Evolutionary conservation across 164 flowering plant species (phyloP), one percentile per base, ranked within the genome.

Genomic region (Sextonia rubra): DNA sequence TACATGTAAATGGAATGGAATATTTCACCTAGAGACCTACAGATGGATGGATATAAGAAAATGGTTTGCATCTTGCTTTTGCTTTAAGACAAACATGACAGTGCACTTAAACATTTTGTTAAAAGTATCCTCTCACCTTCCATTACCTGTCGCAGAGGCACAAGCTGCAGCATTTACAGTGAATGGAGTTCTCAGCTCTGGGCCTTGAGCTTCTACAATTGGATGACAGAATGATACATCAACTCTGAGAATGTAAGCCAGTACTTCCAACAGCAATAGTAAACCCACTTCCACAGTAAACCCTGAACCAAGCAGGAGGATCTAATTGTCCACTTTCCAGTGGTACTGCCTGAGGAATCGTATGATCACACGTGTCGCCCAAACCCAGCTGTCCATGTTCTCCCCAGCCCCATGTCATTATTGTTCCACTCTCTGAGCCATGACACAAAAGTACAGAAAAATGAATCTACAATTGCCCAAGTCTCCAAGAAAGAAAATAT

Each of bases 311-410:
- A 4, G 71, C 3, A 24, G 62, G 66, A 44, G 47, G 47, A 17
- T 73, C n/a, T 18, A 52, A 22, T 56, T 11, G 18, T 30, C 49
- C 58, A 12, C 74, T 60, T 60, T 77, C 76, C 8, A 92, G 77
- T 60, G 24, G 49, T 60, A 92, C 93, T 6, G 66, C 52, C 78
- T 77, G 88, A 52, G 99, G 97, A 27, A n/a, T 56, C 14, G 71
- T 78, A 63, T 82, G 86, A 79, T 94, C 94, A 23, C 61, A 20
- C 3, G 87, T 82, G 61, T 82, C 60, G 14, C 97, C 97, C 75
- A 92, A 75, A 25, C 99, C 97, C 64, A 94, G 94, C 75, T 94
- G 99, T 30, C 99, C 99, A 70, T 94, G 99, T 77, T 94, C 99
- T 26, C 97, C 99, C 99, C 99, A 94, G 26, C 97, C 99, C 97